Percentiles rank a stretch among this genome's conserved stretches.
Evolutionary conservation across 1,284 basidiomycete genomes (phyloP).

Genomic region (Bjerkandera adusta): DNA sequence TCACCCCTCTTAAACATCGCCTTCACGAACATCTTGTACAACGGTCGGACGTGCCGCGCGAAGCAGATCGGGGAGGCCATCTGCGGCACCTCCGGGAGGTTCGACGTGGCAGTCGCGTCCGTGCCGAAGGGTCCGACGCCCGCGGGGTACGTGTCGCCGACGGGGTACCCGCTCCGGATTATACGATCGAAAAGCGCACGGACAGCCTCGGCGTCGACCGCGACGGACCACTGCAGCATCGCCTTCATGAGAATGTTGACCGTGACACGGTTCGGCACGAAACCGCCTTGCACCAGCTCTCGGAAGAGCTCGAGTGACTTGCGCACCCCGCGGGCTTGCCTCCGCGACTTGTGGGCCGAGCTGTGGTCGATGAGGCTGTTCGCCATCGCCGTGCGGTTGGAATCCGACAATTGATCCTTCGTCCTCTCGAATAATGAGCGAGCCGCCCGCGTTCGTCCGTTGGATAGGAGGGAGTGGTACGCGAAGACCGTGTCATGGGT

Average conservation of each 20-base stretch:
- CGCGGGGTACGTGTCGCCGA: conserved; percentile 21
- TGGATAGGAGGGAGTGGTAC: too few species aligned
- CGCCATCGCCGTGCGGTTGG: conserved; percentile 41
- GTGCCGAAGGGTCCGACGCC: conserved; percentile 19
- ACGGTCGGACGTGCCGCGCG: conserved; percentile 52
- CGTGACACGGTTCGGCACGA: conserved; percentile 61
- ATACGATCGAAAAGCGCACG: conserved; percentile 60
- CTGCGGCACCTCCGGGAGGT: conserved; percentile 31
- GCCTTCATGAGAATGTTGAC: conserved; percentile 61
- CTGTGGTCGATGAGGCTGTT: conserved; percentile 54
- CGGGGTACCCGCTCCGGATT: conserved; percentile 54
- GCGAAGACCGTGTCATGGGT: background rate
- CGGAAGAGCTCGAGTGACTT: conserved; percentile 39
- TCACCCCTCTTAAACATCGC: conserved; percentile 57
- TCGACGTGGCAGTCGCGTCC: background rate
- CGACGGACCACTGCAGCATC: conserved; percentile 45
- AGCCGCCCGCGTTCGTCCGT: too few species aligned
- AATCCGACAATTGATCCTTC: conserved; percentile 27
- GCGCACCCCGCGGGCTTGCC: conserved; percentile 43
- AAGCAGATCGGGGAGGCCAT: conserved; percentile 44
- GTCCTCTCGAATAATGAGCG: background rate
- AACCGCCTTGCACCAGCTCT: conserved; percentile 40
- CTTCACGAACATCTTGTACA: conserved; percentile 72
- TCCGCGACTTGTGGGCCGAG: conserved; percentile 28
- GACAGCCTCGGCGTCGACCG: conserved; percentile 40